These are phyloP conservation scores for Colletotrichum simmondsii DNA, from an alignment of 2,329 filamentous ascomycete genomes.

Conservation along the genomic window DNA sequence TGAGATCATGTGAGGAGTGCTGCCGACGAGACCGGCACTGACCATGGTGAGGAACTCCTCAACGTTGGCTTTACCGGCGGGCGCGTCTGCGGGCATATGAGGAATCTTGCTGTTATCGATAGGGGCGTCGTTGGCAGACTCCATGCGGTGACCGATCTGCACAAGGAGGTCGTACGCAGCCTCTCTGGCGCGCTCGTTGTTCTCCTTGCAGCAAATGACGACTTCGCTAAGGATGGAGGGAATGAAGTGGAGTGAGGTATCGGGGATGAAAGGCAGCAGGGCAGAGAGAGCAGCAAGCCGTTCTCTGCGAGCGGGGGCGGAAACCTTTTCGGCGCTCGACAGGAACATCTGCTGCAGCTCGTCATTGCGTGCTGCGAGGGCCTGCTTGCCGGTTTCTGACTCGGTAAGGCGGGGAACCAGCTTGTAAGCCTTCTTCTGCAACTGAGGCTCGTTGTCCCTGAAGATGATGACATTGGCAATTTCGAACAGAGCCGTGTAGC, in stretches of 20 bases:
- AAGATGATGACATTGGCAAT: constrained; percentile 87
- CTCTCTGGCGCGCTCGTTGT: constrained; percentile 93
- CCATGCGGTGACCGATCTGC: constrained; percentile 85
- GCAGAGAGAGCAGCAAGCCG: constrained; percentile 85
- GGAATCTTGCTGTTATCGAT: constrained; percentile 90
- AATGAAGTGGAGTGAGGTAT: constrained; percentile 88
- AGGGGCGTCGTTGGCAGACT: constrained; percentile 69
- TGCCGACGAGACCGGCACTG: constrained; percentile 91
- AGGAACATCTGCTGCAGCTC: constrained; percentile 89
- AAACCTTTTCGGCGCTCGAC: constrained; percentile 83
- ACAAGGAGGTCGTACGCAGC: constrained; percentile 92
- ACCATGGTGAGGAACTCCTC: constrained; percentile 99
- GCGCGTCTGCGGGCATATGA: constrained; percentile 85
- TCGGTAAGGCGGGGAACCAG: constrained; percentile 90
- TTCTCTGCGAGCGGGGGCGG: constrained; percentile 86
- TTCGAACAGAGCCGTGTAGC: constrained; percentile 85
- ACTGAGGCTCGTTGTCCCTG: constrained; percentile 84
- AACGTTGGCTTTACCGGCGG: constrained; percentile 80
- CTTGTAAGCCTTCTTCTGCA: constrained; percentile 99
- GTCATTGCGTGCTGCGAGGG: constrained; percentile 77
- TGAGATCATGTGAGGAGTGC: constrained; percentile 96
- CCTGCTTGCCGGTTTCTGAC: constrained; percentile 80
- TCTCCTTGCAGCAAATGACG: constrained; percentile 96
- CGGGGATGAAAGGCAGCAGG: constrained; percentile 82
- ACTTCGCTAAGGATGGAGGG: constrained; percentile 92